Evolutionary conservation across 2,329 filamentous ascomycete species (phyloP).

Genomic region (Dactylonectria macrodidyma): DNA sequence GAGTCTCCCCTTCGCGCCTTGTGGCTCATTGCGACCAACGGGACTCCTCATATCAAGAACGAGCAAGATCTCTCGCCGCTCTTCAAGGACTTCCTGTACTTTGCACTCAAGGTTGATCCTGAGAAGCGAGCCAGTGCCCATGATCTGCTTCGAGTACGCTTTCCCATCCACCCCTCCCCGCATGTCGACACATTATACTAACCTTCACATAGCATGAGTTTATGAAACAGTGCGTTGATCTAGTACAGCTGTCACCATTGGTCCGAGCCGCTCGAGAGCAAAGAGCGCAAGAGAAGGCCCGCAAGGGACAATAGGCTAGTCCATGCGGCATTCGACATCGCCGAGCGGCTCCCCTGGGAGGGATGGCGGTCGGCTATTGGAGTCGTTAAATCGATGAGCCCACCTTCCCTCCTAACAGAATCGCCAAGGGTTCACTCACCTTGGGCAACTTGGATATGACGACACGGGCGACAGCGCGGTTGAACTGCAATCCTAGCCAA

Average conservation of each 20-base stretch:
- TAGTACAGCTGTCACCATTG: slow-evolving; percentile 85
- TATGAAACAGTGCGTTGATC: slow-evolving; percentile 82
- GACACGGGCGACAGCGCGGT: slow-evolving; percentile 29
- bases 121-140: slow-evolving; percentile 97
- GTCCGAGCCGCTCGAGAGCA: slow-evolving; percentile 89
- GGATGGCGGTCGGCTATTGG: slow-evolving; percentile 33
- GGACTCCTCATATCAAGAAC: slow-evolving; percentile 95
- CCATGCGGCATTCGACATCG: slow-evolving; percentile 28
- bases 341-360: slow-evolving; percentile 17
- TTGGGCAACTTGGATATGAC: slow-evolving; percentile 30
- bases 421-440: slow-evolving; percentile 5
- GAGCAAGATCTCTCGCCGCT: slow-evolving; percentile 84
- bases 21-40: slow-evolving; percentile 97
- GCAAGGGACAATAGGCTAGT: slow-evolving; percentile 66
- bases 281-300: slow-evolving; percentile 86
- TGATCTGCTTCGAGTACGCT: slow-evolving; percentile 88
- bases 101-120: slow-evolving; percentile 95
- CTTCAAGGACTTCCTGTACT: slow-evolving; percentile 92
- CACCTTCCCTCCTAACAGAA: slow-evolving; percentile 16
- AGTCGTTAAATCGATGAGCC: slow-evolving; percentile 39
- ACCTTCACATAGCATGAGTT: slow-evolving; percentile 77
- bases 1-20: slow-evolving; percentile 94
- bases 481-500: slow-evolving; percentile 21
- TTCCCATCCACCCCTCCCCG: slow-evolving; percentile 50
- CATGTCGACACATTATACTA: slow-evolving; percentile 27